Percentiles rank a stretch among this genome's conserved stretches.
These are phyloP conservation scores for Apiotrichum domesticum DNA, from an alignment of 1,284 basidiomycete species.

Conservation along the genomic window DNA sequence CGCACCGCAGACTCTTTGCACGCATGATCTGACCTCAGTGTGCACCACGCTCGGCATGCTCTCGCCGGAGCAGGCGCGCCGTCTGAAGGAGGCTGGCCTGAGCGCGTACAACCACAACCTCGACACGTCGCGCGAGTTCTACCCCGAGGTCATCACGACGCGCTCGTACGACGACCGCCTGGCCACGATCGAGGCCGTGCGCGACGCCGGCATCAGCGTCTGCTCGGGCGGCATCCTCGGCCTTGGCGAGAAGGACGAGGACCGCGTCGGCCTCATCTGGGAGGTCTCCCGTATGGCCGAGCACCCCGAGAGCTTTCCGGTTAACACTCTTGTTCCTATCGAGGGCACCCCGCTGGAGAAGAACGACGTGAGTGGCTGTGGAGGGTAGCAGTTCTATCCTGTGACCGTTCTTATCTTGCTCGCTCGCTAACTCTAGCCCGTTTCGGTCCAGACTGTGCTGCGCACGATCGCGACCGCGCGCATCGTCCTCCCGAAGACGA, in stretches of 20 bases:
- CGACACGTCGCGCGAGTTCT: constrained; percentile 95
- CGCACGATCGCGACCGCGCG: constrained; percentile 93
- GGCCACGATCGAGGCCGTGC: constrained; percentile 80
- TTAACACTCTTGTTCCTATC: constrained; percentile 78
- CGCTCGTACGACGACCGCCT: constrained; percentile 91
- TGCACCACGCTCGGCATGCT: constrained; percentile 99
- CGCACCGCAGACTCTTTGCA: too few relatives aligned
- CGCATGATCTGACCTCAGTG: constrained; percentile 49
- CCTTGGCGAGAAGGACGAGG: constrained; percentile 82
- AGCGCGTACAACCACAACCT: constrained; percentile 98
- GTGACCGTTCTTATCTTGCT: too few relatives aligned
- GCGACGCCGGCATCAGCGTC: constrained; percentile 91
- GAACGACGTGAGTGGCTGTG: constrained; percentile 48
- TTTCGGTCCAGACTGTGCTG: constrained; percentile 75
- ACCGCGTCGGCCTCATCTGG: constrained; percentile 89
- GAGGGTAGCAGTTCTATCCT: too few relatives aligned
- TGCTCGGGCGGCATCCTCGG: constrained; percentile 97
- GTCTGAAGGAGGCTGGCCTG: constrained; percentile 88
- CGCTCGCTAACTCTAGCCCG: constrained; percentile 61
- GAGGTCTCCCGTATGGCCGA: constrained; percentile 75
- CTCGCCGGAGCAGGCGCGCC: constrained; percentile 82
- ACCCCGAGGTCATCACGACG: constrained; percentile 91
- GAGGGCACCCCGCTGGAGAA: constrained; percentile 56
- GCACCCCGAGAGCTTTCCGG: constrained; percentile 96
- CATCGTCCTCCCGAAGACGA: constrained; percentile 83